These are phyloP conservation scores for Metschnikowia arizonensis DNA, from an alignment of 805 yeast genomes.

Conservation along the genomic window DNA sequence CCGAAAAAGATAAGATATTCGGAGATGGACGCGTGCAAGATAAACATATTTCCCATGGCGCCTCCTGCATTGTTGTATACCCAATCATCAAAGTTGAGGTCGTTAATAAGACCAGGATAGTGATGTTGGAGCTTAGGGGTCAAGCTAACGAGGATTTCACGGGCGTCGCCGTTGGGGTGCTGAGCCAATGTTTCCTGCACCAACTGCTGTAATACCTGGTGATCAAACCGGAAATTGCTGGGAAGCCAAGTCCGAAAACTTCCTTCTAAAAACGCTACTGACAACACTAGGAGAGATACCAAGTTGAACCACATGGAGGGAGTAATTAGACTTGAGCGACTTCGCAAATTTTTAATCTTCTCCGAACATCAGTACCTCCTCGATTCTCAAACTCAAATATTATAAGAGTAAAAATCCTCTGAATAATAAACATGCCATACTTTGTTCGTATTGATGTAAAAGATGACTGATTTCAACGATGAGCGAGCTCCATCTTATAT, in stretches of 20 bases:
- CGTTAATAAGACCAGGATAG: slow-evolving; percentile 75
- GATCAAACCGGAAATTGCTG: slow-evolving; percentile 64
- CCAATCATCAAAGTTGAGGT: slow-evolving; percentile 78
- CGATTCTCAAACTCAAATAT: too few species aligned
- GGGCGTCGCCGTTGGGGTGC: slow-evolving; percentile 56
- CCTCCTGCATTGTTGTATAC: slow-evolving; percentile 97
- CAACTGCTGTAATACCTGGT: slow-evolving; percentile 52
- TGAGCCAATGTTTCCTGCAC: slow-evolving; percentile 50
- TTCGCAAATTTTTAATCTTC: too few species aligned
- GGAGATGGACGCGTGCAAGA: slow-evolving; percentile 88
- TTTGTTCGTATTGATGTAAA: too few species aligned
- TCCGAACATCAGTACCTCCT: too few species aligned
- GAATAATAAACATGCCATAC: too few species aligned
- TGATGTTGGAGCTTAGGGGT: slow-evolving; percentile 41
- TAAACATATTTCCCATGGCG: slow-evolving; percentile 96
- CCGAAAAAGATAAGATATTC: slow-evolving; percentile 95
- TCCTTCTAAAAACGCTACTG: slow-evolving; percentile 34
- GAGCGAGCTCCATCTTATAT: too few species aligned
- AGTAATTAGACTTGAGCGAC: too few species aligned
- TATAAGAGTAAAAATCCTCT: too few species aligned
- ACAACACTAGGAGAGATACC: slow-evolving; percentile 21
- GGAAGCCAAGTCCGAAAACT: slow-evolving; percentile 68
- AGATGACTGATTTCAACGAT: too few species aligned
- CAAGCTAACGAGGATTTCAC: slow-evolving; percentile 59
- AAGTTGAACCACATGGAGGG: slow-evolving; percentile 14